Base-by-base conservation (phyloP, 345 rosid genomes). In the Erysimum cheiranthoides region DNA sequence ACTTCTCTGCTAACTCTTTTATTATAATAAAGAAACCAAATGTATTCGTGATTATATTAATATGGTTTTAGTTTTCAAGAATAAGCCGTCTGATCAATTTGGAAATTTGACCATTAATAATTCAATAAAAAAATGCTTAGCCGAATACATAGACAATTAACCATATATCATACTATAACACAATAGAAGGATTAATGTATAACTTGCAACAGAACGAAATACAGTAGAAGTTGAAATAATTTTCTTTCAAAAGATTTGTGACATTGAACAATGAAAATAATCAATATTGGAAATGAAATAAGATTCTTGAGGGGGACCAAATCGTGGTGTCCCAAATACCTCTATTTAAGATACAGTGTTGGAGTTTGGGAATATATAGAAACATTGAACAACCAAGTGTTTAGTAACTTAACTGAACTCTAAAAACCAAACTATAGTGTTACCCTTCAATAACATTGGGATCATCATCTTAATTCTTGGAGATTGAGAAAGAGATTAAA, bases 331-430 rank as follows among this genome's bases (percentile, higher is more conserved):
- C 75, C 70, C 71, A 70, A 70, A 61, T 32, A 76, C 16, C 27
- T 10, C 72, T 38, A 45, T 46, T 35, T 25, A 17, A 60, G 75
- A 75, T 30, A 60, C 63, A 36, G 60, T 70, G 66, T 77, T 62
- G 71, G 65, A 57, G 76, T 64, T 16, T 64, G 80, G 32, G 76
- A 59, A 72, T n/a, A n/a, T n/a, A n/a, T 51, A 66, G 62, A 66
- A 66, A 66, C 81, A 72, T 78, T 65, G 77, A 78, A 78, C 69
- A 72, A 21, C 42, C 68, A 66, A 78, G 73, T 66, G 76, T 64
- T 70, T 64, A n/a, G n/a, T n/a, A 56, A 63, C 71, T 61, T 54
- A 31, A 62, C 60, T 76, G n/a, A 76, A 62, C 70, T 68, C 73
- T 59, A 60, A 47, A n/a, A 52, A 25, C 59, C 47, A 70, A 77